Percentiles rank a stretch among this genome's conserved stretches.
phyloP scores from a whole-genome alignment of 2,329 filamentous ascomycete genomes.

The Spiromastix sp. region DNA sequence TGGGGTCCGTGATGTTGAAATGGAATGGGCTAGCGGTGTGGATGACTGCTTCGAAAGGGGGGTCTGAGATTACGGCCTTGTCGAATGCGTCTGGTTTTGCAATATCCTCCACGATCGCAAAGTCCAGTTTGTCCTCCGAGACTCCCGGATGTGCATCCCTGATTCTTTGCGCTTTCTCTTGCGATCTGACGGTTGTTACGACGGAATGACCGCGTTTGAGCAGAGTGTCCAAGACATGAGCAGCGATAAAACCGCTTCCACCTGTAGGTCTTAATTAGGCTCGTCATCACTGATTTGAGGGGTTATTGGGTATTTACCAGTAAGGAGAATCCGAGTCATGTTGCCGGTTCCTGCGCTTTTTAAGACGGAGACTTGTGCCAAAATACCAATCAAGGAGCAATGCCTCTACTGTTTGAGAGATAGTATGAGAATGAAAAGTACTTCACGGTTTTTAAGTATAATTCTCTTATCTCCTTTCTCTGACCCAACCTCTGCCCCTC shows the following conservation, averaged over 20 bases:
- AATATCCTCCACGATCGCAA: conserved; percentile 62
- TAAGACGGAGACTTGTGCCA: too few species aligned
- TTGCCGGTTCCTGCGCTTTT: conserved; percentile 1
- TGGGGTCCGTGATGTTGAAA: conserved; percentile 58
- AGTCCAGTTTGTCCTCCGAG: conserved; percentile 49
- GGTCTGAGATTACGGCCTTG: conserved; percentile 48
- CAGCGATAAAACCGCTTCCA: conserved; percentile 56
- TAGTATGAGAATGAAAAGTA: too few species aligned
- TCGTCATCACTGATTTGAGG: background rate
- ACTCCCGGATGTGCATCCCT: conserved; percentile 41
- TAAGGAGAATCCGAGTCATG: conserved; percentile 20
- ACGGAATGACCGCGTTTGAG: conserved; percentile 48
- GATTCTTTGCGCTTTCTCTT: conserved; percentile 53
- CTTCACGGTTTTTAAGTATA: too few species aligned
- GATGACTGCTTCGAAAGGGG: conserved; percentile 61
- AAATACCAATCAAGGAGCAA: too few species aligned
- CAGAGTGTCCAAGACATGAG: conserved; percentile 51
- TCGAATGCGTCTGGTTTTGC: conserved; percentile 55
- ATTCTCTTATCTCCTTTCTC: too few species aligned
- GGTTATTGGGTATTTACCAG: conserved; percentile 8
- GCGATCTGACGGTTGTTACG: conserved; percentile 52
- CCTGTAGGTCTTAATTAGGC: conserved; percentile 24
- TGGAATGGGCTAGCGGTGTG: conserved; percentile 69
- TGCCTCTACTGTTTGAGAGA: too few species aligned
- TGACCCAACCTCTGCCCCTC: too few species aligned